Evolutionary conservation across 164 flowering plant species (phyloP), one percentile per base, ranked within the genome.

Genomic region (Dillenia turbinata): DNA sequence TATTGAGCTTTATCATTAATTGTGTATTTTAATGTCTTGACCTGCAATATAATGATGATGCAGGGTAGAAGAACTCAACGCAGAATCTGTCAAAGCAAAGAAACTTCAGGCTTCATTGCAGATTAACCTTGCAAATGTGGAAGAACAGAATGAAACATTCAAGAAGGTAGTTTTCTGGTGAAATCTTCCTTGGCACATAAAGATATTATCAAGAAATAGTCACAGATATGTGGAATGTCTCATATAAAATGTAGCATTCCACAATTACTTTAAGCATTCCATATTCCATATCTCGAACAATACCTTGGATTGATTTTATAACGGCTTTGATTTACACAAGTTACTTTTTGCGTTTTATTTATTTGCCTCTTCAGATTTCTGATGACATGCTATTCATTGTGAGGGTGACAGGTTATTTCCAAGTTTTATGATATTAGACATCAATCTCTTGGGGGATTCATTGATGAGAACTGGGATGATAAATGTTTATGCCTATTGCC

Each of bases 341-440:
- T 19, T 19, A 19, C 22, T 19, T 19, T 19, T 19, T 19, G 22
- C 22, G 1, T 19, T 19, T 19, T 19, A 19, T 19, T 19, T 19
- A 19, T 19, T 19, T 19, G 22, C 22, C 22, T 19, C 1, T 19
- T 19, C 22, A 19, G 22, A 19, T 19, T 19, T 19, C 22, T 19
- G 22, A 19, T 19, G 22, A 19, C 22, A 19, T 19, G 22, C 22
- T 19, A 19, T 19, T 19, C 22, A 19, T 19, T 1, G 1, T 19
- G 22, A 1, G 22, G 22, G 1, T 19, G 22, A 19, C 79, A 93
- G 98, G 89, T 90, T 52, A 65, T 87, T 69, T 65, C 76, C 53
- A 93, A 87, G 70, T 89, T 93, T 64, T 89, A 82, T 73, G 72
- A 75, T 70, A 90, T 93, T 70, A 81, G 83, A 66, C 81, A 87